Base-by-base conservation (phyloP, 495 filamentous ascomycete species). In the Friedmanniomyces endolithicus region DNA sequence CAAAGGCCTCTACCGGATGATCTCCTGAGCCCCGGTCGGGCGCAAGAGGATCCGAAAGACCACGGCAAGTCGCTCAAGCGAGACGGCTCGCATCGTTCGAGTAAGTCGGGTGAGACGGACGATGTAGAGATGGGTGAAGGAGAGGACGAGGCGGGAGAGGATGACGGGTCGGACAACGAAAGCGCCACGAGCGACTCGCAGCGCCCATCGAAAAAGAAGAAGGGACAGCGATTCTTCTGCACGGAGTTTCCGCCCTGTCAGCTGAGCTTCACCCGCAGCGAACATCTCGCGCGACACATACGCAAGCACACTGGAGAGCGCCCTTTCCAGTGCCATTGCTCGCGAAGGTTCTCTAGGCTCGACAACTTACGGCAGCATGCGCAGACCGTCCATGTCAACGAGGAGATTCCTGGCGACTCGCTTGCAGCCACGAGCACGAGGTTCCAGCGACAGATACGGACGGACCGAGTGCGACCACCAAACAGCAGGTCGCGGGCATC, bases 241-340 rank as follows among this genome's bases (percentile, higher is more conserved):
- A 95, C 86, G n/a, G 88, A 95, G 23, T 96, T 90, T 64, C 94
- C 94, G 40, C 87, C 89, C 17, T 98, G 92, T 69, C 88, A 84
- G 63, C 70, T 98, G 24, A 95, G 90, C 67, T 98, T 98, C 67
- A 97, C 92, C 1, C 78, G 92, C 37, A 97, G 94, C 64, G 92
- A 98, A 67, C 92, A 98, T 71, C 69, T 98, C 50, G 92, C 92
- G 12, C 78, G 92, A 29, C 92, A 98, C 59, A 97, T 98, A 58
- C 81, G 86, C 61, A 98, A 97, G 79, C 92, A 98, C 65, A 98
- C 92, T 1, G 92, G 92, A 19, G 92, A 98, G 69, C 86, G 92
- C 14, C 92, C 92, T 0, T 98, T 97, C 63, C 88, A 95, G 68
- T 98, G 92, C 64, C 92, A 97, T 68, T 98, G 92, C 68, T 86